Conservation (phyloP, 345 rosid species). For the Eucalyptus dawsonii region DNA sequence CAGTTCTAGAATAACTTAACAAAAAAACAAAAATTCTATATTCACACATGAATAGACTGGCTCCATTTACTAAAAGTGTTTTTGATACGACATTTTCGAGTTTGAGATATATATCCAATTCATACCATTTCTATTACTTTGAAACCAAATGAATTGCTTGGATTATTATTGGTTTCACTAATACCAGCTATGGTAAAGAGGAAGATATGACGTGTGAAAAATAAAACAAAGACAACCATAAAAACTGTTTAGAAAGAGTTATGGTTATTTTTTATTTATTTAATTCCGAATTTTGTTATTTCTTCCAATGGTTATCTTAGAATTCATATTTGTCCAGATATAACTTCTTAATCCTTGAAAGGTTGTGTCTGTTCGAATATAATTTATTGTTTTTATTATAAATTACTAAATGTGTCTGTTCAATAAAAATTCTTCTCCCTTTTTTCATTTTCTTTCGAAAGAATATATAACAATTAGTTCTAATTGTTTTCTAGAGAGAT, state of each 20-base stretch:
- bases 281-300: too few species aligned
- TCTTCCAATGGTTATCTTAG: too few species aligned
- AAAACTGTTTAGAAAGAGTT: too few species aligned
- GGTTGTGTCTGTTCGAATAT: too few species aligned
- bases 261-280: too few species aligned
- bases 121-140: not conserved
- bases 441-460: too few species aligned
- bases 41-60: not conserved
- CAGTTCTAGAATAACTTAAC: not conserved
- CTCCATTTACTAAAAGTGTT: not conserved
- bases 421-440: too few species aligned
- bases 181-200: not conserved
- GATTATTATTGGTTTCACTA: not conserved
- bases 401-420: rapidly evolving
- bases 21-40: not conserved
- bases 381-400: too few species aligned
- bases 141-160: not conserved
- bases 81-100: not conserved
- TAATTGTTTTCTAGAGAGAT: rapidly evolving
- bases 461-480: rapidly evolving
- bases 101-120: not conserved
- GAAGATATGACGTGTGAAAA: not conserved
- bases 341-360: too few species aligned
- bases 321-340: rapidly evolving
- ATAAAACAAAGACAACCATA: not conserved